A percentile compares a stretch with the other conserved stretches of the same genome.
phyloP scores from a whole-genome alignment of 768 basidiomycete species.

The Termitomyces sp. region DNA sequence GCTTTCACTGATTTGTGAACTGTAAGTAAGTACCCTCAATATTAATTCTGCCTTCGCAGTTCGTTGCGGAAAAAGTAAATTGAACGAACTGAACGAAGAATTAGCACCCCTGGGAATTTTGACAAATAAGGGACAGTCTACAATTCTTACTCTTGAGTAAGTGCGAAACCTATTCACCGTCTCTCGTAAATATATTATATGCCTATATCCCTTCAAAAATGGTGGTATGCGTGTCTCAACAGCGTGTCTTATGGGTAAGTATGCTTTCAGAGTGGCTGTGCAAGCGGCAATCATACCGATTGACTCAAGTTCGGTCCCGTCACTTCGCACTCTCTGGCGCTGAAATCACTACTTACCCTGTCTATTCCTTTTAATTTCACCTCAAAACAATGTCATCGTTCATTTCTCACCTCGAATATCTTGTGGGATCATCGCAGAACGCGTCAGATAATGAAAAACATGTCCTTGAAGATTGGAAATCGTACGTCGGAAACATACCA shows the following conservation, averaged over 20 bases:
- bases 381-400: not conserved
- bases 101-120: too few relatives aligned
- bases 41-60: too few relatives aligned
- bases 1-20: too few relatives aligned
- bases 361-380: conserved; percentile 1
- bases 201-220: not conserved
- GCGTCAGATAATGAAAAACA: conserved; percentile 17
- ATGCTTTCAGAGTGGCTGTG: conserved; percentile 1
- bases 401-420: conserved; percentile 22
- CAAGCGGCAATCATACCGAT: not conserved
- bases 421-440: conserved; percentile 21
- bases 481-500: conserved; percentile 15
- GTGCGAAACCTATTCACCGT: not conserved
- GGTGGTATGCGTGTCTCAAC: too few relatives aligned
- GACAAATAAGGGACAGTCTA: not conserved
- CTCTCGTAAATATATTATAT: not conserved
- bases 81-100: too few relatives aligned
- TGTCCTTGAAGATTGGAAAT: conserved; percentile 24
- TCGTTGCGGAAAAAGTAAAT: too few relatives aligned
- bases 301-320: not conserved
- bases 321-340: not conserved
- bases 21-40: too few relatives aligned
- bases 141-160: not conserved
- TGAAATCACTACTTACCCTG: too few relatives aligned
- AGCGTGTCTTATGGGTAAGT: too few relatives aligned